phyloP scores from a whole-genome alignment of 352 stramenopile species.

The Phytophthora kernoviae region DNA sequence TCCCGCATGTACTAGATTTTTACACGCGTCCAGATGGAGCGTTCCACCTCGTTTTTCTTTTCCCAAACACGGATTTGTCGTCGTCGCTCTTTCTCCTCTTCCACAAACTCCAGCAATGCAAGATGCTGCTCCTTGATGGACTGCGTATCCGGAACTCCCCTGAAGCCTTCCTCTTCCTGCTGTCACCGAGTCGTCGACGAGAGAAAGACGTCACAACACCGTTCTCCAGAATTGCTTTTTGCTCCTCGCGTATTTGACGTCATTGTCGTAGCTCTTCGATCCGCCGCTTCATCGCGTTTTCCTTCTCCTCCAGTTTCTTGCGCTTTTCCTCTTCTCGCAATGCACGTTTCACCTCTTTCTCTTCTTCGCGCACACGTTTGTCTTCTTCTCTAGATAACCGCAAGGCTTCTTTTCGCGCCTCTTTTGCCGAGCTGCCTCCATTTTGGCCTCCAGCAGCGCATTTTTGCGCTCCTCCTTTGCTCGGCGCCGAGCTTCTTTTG shows the following conservation, averaged over 20 bases:
- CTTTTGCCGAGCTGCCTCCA: constrained; percentile 72
- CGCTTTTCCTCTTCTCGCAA: constrained; percentile 73
- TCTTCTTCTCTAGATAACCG: constrained; percentile 75
- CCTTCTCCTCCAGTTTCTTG: constrained; percentile 74
- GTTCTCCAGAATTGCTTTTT: constrained; percentile 74
- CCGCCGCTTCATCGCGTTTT: constrained; percentile 71
- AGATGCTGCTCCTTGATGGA: constrained; percentile 52
- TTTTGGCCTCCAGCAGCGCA: constrained; percentile 63
- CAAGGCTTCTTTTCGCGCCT: constrained; percentile 63
- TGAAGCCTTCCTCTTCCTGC: constrained; percentile 20
- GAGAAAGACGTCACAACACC: constrained; percentile 64
- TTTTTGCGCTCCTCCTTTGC: constrained; percentile 77
- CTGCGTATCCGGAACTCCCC: constrained; percentile 15
- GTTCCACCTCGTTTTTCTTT: constrained; percentile 57
- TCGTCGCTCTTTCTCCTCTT: constrained; percentile 66
- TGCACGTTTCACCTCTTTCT: constrained; percentile 72
- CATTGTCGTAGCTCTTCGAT: constrained; percentile 73
- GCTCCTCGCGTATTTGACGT: constrained; percentile 70
- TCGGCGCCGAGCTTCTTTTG: constrained; percentile 66
- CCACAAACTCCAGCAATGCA: constrained; percentile 70
- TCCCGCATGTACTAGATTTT: constrained; percentile 44
- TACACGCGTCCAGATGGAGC: constrained; percentile 55
- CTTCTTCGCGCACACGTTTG: constrained; percentile 67
- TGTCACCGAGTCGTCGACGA: constrained; percentile 24
- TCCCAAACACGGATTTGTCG: constrained; percentile 61